Conservation (phyloP, 2,329 filamentous ascomycete species). For the Cladosporium sp. region DNA sequence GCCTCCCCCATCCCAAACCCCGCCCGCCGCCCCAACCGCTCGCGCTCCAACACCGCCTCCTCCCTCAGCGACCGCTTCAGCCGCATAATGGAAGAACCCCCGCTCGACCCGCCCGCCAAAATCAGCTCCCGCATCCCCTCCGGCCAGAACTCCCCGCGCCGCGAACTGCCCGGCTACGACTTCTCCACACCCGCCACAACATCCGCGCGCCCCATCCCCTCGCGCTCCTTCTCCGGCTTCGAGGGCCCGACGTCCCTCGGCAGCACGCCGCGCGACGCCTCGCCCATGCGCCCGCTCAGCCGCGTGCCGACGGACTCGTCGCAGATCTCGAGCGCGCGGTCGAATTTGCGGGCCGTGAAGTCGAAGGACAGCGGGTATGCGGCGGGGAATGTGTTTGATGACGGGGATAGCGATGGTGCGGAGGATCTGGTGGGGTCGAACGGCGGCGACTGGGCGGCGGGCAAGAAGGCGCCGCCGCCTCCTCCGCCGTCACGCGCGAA, state of each 20-base stretch:
- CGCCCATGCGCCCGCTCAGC: slow-evolving; percentile 38
- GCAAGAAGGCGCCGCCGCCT: slow-evolving; percentile 57
- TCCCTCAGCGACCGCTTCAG: slow-evolving; percentile 56
- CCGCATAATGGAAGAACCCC: slow-evolving; percentile 49
- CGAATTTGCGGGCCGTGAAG: slow-evolving; percentile 38
- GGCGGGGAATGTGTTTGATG: slow-evolving; percentile 42
- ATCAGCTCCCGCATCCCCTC: slow-evolving; percentile 44
- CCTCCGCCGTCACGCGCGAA: slow-evolving; percentile 49
- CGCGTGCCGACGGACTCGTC: slow-evolving; percentile 52
- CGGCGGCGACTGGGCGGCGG: slow-evolving; percentile 26
- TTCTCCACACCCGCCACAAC: slow-evolving; percentile 23
- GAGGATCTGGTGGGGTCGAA: slow-evolving; percentile 9
- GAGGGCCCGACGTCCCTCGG: slow-evolving; percentile 49
- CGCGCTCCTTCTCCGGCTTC: slow-evolving; percentile 49
- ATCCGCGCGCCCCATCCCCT: slow-evolving; percentile 38
- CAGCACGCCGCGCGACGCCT: slow-evolving; percentile 39
- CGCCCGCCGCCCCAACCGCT: slow-evolving; percentile 42
- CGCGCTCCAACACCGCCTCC: slow-evolving; percentile 58
- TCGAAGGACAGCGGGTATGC: slow-evolving; percentile 28
- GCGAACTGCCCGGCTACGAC: slow-evolving; percentile 38
- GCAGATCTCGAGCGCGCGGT: slow-evolving; percentile 42
- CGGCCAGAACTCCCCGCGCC: slow-evolving; percentile 36
- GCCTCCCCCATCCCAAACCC: slow-evolving; percentile 25
- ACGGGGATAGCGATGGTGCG: slow-evolving; percentile 42
- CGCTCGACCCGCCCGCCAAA: slow-evolving; percentile 44